Evolutionary conservation across 2,329 filamentous ascomycete genomes (phyloP).

Genomic region (Aspergillus texensis): DNA sequence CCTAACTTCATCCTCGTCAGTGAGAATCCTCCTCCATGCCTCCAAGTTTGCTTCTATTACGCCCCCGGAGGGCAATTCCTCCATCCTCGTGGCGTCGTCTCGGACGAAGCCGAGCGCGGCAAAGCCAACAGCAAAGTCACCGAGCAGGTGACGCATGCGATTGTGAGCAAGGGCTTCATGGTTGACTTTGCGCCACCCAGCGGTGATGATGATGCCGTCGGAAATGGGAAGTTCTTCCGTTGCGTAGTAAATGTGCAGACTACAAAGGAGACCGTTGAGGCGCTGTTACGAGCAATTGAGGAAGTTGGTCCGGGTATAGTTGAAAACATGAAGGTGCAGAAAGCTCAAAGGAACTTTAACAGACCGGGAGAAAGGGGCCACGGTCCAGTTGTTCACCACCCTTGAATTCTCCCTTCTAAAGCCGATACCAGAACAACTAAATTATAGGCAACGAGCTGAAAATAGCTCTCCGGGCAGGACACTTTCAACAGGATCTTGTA

Average conservation of each 20-base stretch:
- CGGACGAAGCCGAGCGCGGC: constrained; percentile 39
- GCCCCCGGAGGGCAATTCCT: constrained; percentile 59
- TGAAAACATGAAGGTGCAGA: constrained; percentile 28
- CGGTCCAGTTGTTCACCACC: constrained; percentile 36
- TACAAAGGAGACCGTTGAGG: constrained; percentile 61
- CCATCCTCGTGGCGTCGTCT: constrained; percentile 33
- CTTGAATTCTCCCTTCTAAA: not conserved
- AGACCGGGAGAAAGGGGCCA: constrained; percentile 37
- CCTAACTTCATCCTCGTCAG: constrained; percentile 72
- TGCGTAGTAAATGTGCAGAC: constrained; percentile 69
- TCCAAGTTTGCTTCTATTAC: constrained; percentile 96
- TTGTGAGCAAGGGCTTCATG: constrained; percentile 68
- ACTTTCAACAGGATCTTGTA: not conserved
- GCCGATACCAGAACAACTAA: not conserved
- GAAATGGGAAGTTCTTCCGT: constrained; percentile 66
- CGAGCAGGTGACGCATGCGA: constrained; percentile 54
- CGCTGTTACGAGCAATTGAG: constrained; percentile 62
- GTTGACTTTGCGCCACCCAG: constrained; percentile 64
- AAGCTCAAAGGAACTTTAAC: constrained; percentile 21
- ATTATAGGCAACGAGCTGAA: not conserved
- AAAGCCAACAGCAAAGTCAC: constrained; percentile 60
- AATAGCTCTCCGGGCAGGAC: not conserved
- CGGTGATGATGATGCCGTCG: constrained; percentile 52
- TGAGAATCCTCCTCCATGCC: constrained; percentile 76
- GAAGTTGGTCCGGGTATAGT: constrained; percentile 45